phyloP scores from a whole-genome alignment of 371 early-diverging fungal genomes.

The Mortierella sp. region DNA sequence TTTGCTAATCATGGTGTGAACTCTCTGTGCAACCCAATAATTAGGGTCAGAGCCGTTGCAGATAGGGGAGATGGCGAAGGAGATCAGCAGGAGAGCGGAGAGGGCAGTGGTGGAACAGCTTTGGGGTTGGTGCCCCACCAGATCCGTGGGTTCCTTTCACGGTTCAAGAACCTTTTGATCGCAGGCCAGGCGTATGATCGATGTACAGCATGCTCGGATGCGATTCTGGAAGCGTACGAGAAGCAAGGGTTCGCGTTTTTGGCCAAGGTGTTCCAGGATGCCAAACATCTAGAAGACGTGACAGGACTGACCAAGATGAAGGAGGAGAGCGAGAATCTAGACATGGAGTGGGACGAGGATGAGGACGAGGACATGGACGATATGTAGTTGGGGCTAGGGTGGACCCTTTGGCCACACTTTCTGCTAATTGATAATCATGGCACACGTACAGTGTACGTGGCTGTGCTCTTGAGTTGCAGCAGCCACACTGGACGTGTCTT shows the following conservation, averaged over 20 bases:
- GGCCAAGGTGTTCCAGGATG: constrained; percentile 74
- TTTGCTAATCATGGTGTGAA: too few relatives aligned
- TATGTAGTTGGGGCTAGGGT: too few relatives aligned
- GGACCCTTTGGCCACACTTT: too few relatives aligned
- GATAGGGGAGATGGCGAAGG: constrained; percentile 30
- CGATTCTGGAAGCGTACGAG: constrained; percentile 71
- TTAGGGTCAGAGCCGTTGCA: constrained; percentile 36
- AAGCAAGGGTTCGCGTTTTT: constrained; percentile 77
- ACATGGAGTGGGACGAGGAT: constrained; percentile 54
- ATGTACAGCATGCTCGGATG: constrained; percentile 92
- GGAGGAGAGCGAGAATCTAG: constrained; percentile 71
- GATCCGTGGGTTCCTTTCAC: constrained; percentile 89
- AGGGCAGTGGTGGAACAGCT: constrained; percentile 14
- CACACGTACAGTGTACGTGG: too few relatives aligned
- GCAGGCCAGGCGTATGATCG: constrained; percentile 86
- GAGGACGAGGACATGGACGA: constrained; percentile 14
- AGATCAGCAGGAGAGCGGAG: constrained; percentile 7
- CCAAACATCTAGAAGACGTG: constrained; percentile 81
- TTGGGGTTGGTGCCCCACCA: constrained; percentile 83
- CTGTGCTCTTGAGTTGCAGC: too few relatives aligned
- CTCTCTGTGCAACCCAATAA: not conserved
- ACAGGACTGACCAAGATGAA: constrained; percentile 84
- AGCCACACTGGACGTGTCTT: too few relatives aligned
- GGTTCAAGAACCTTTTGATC: constrained; percentile 86
- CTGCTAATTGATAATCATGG: too few relatives aligned